phyloP scores from a whole-genome alignment of 176 grass and related monocot genomes.

The Oryza meridionalis region DNA sequence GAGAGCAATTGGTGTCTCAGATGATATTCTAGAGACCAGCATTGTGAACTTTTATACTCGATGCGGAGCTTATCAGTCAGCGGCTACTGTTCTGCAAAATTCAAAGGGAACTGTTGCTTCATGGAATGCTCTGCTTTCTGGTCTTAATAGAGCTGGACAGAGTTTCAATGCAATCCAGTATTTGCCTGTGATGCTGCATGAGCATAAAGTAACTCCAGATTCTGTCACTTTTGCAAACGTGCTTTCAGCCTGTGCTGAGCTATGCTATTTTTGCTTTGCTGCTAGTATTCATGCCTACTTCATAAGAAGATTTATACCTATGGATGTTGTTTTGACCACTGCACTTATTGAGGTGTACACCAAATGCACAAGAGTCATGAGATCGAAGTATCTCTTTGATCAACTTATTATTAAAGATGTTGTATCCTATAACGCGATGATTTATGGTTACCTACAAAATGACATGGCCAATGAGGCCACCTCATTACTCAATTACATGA shows the following conservation, averaged over 20 bases:
- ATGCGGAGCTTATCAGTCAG: conserved; percentile 51
- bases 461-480: conserved; percentile 40
- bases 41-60: conserved; percentile 51
- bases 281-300: conserved; percentile 63
- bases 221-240: conserved; percentile 59
- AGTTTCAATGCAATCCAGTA: conserved; percentile 41
- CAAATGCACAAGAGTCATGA: conserved; percentile 43
- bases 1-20: conserved; percentile 52
- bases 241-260: conserved; percentile 61
- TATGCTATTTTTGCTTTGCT: conserved; percentile 33
- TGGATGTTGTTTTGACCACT: conserved; percentile 66
- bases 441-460: conserved; percentile 60
- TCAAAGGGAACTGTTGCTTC: conserved; percentile 43
- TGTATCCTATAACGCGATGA: conserved; percentile 60
- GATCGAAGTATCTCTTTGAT: conserved; percentile 58
- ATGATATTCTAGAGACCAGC: conserved; percentile 65
- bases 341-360: conserved; percentile 61
- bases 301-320: conserved; percentile 55
- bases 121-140: conserved; percentile 64
- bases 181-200: conserved; percentile 56
- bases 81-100: conserved; percentile 45
- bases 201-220: conserved; percentile 55
- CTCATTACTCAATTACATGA: conserved; percentile 49
- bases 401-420: conserved; percentile 49
- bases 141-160: conserved; percentile 38